Evolutionary conservation across 2,329 filamentous ascomycete species (phyloP).

Genomic region (Grosmannia clavigera): DNA sequence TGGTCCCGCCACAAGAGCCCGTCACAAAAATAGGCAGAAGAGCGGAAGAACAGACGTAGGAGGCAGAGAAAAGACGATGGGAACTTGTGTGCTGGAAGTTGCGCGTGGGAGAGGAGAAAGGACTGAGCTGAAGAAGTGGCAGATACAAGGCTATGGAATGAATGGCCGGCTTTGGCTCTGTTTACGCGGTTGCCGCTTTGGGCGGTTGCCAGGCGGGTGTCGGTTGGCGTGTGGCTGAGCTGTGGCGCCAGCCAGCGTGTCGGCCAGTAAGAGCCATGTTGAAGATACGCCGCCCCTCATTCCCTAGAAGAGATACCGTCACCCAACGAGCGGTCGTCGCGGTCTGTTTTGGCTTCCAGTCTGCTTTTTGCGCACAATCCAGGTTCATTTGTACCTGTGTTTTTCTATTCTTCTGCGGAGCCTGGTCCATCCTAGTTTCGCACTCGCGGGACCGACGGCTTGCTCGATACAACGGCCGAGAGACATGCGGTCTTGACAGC

Average conservation of each 20-base stretch:
- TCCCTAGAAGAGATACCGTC: neutral
- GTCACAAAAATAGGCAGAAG: neutral
- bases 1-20: neutral
- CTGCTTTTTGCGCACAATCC: neutral
- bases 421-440: neutral
- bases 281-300: neutral
- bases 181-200: slow-evolving; percentile 13
- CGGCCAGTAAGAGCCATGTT: neutral
- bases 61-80: neutral
- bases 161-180: neutral
- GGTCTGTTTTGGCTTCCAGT: neutral
- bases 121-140: neutral
- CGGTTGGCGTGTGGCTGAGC: neutral
- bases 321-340: neutral
- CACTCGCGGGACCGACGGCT: too few species aligned
- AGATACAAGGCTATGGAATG: too few species aligned
- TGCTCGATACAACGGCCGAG: neutral
- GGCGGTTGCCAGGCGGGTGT: slow-evolving; percentile 8
- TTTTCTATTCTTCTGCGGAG: neutral
- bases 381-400: neutral
- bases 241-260: neutral
- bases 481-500: neutral
- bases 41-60: neutral
- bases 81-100: neutral
- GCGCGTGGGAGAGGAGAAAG: neutral